Percentiles rank a stretch among this genome's conserved stretches.
Evolutionary conservation across 331 rosid species (phyloP).

Genomic region (Quercus lobata): DNA sequence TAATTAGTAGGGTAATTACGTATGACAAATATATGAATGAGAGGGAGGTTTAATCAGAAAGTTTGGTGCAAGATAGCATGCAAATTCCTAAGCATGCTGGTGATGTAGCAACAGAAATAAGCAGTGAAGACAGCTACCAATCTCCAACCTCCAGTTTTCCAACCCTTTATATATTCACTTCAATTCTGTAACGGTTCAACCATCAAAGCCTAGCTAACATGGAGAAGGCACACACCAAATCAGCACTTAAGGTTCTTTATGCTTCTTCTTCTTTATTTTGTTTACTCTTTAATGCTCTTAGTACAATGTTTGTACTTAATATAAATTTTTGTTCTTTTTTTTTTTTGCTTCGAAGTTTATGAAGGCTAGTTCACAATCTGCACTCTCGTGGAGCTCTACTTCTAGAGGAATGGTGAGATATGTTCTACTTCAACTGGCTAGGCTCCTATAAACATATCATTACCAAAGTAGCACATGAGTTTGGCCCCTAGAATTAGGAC

Average conservation of each 20-base stretch:
- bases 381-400: conserved; percentile 64
- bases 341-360: conserved; percentile 38
- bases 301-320: conserved; percentile 14
- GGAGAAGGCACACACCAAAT: conserved; percentile 63
- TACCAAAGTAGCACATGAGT: not conserved
- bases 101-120: conserved; percentile 76
- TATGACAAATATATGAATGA: conserved; percentile 51
- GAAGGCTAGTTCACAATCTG: conserved; percentile 50
- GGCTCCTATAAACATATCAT: not conserved
- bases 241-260: conserved; percentile 54
- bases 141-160: conserved; percentile 53
- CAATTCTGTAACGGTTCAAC: conserved; percentile 16
- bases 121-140: conserved; percentile 51
- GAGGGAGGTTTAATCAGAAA: conserved; percentile 96
- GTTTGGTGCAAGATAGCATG: conserved; percentile 81
- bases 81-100: conserved; percentile 52
- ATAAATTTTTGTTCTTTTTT: not conserved
- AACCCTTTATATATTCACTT: conserved; percentile 31
- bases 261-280: not conserved
- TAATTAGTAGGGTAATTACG: not conserved
- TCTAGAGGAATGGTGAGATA: conserved; percentile 71
- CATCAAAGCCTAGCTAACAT: conserved; percentile 20
- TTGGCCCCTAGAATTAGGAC: not conserved
- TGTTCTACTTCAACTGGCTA: conserved; percentile 1
- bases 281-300: not conserved